Percentiles rank a stretch among this genome's conserved stretches.
Evolutionary conservation across 176 grass and related monocot species (phyloP).

Genomic region (Puccinellia tenuiflora): DNA sequence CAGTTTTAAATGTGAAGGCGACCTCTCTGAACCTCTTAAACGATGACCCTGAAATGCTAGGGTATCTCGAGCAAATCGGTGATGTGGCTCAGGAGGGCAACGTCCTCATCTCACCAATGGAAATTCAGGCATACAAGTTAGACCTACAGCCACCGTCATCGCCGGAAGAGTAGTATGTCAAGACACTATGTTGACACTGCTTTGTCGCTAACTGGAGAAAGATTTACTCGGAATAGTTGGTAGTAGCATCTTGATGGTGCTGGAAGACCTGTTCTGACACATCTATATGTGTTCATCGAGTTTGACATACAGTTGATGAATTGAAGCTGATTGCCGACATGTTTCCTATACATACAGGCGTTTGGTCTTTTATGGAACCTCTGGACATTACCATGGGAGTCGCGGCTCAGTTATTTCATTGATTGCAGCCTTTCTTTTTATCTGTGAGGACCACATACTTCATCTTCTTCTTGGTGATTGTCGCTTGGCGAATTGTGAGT

Average conservation of each 20-base stretch:
- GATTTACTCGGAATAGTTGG: neutral
- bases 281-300: neutral
- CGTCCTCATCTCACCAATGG: slow-evolving; percentile 91
- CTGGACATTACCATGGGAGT: neutral
- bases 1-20: slow-evolving; percentile 64
- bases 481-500: neutral
- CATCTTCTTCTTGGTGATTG: neutral
- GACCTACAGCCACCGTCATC: slow-evolving; percentile 56
- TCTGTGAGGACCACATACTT: neutral
- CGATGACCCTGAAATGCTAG: slow-evolving; percentile 80
- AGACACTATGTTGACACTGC: neutral
- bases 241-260: neutral
- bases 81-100: slow-evolving; percentile 84
- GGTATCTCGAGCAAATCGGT: slow-evolving; percentile 69
- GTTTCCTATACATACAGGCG: neutral
- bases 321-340: neutral
- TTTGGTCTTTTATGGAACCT: neutral
- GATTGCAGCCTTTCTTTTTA: neutral
- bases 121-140: slow-evolving; percentile 93
- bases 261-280: neutral
- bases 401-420: neutral
- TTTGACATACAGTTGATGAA: neutral
- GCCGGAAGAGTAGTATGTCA: slow-evolving; percentile 31
- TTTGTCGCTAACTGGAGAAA: slow-evolving; percentile 2
- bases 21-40: slow-evolving; percentile 93